Base-by-base conservation (phyloP, 352 stramenopile species). In the Salisapilia sapeloensis region DNA sequence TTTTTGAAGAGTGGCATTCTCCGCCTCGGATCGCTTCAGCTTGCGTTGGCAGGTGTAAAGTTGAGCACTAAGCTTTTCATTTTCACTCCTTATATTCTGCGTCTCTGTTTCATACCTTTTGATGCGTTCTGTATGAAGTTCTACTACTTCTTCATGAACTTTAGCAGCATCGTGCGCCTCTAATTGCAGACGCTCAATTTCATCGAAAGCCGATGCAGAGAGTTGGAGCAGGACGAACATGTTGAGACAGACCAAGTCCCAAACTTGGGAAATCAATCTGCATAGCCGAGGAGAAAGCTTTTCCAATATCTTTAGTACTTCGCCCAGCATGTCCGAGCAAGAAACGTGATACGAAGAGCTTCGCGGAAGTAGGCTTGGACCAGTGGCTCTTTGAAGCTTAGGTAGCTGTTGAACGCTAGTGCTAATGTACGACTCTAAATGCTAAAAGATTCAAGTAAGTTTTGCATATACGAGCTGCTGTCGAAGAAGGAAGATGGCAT, bases 231-330 rank as follows among this genome's bases (percentile, higher is more conserved):
- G 39, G 13, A 67, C 65, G 38, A 76, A 81, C 28, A 74, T 48
- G 21, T 76, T 76, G 49, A 76, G 49, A 9, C 61, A 69, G 12
- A 52, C 53, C 24, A 81, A 52, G 17, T 81, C 65, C 61, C 61
- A 81, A 16, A 78, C 46, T 32, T 78, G 65, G 7, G 53, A 52
- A 1, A 66, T 28, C 8, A 80, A 48, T 2, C 57, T 52, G 12
- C 56, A 56, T 29, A 76, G 25, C 7, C 59, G 50, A 7, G 61
- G 65, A 1, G 65, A 72, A 30, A 66, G 47, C 29, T 58, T 47
- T 7, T 48, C 50, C n/a, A 74, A 38, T 24, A 61, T 44, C 7
- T 36, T 27, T 14, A 76, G 46, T 14, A 57, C 45, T 16, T 76
- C 35, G 29, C 59, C 64, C 25, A 81, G 46, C 61, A 76, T 74